These are phyloP conservation scores for Xylaria telfairii DNA, from an alignment of 495 filamentous ascomycete genomes.

Conservation along the genomic window DNA sequence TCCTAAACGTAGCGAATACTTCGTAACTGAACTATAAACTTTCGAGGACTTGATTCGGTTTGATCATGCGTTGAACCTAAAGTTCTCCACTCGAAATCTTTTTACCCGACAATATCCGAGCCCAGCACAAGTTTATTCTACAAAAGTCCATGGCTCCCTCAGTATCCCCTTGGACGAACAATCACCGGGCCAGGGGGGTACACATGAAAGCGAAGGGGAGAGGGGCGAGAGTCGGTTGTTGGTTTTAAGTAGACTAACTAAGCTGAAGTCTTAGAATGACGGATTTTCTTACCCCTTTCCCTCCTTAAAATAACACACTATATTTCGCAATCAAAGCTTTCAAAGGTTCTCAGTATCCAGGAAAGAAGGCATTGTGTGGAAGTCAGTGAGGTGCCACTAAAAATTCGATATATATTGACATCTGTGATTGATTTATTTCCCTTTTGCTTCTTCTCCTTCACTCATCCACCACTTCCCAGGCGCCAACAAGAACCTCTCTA, in stretches of 20 bases:
- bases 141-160: background rate
- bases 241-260: no score
- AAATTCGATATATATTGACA: background rate
- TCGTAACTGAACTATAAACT: background rate
- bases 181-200: no score
- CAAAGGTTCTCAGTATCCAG: background rate
- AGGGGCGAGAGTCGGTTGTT: background rate
- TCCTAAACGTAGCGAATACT: background rate
- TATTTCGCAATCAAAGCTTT: background rate
- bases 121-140: background rate
- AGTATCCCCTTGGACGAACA: background rate
- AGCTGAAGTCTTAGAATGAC: background rate
- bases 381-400: background rate
- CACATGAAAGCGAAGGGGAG: background rate
- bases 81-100: background rate
- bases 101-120: background rate
- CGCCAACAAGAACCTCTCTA: constrained; percentile 65
- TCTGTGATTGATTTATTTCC: background rate
- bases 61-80: no score
- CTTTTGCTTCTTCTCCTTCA: constrained; percentile 16
- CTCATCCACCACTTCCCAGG: constrained; percentile 54
- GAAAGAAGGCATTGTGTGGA: background rate
- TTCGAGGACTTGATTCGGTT: background rate
- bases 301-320: background rate
- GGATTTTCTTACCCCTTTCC: background rate